Evolutionary conservation across 2,329 filamentous ascomycete species (phyloP), one percentile per base, ranked within the genome.

Genomic region (Colletotrichum orbiculare): DNA sequence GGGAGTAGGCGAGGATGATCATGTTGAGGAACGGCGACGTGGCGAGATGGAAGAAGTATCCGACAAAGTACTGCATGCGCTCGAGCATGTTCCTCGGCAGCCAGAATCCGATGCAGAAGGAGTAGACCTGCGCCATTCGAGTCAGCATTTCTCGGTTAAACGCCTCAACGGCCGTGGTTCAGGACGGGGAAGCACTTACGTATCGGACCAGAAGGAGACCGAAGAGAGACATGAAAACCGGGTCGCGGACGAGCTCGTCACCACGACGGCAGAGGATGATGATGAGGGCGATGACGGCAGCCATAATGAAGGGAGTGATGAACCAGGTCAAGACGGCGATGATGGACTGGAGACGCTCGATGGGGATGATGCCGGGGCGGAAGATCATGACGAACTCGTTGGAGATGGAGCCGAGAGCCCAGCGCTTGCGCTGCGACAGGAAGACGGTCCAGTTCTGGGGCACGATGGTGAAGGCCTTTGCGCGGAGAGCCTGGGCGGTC

Each of bases 361-460:
- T 77, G 50, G 75, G 70, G 9, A 78, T 75, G 50, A 79, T 80
- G 0, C 80, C 77, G 2, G 76, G 76, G 0, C 79, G 75, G 57
- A 80, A 77, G n/a, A 83, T 76, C 73, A 84, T 79, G 70, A 83
- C 78, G 34, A 84, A 78, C 69, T 85, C 82, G 67, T 83, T 84
- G 5, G 78, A 79, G 35, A 81, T 82, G 41, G 80, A 81, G 0
- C 81, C 82, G 9, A 84, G 70, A 1, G 82, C 80, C 81, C 82
- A 83, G 0, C 82, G 77, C 71, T 82, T 81, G 6, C 82, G 77
- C 71, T 84, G 82, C 5, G 80, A 82, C 34, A 84, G 70, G 53
- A 83, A 84, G 0, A 84, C 82, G 34, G 75, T 78, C 76, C 79
- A 78, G 42, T 70, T 74, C 58, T 80, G 79, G 0, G 81, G 81